A percentile compares a stretch with the other conserved stretches of the same genome.
Conservation (phyloP, 805 yeast species). For the Saturnispora ahearnii region DNA sequence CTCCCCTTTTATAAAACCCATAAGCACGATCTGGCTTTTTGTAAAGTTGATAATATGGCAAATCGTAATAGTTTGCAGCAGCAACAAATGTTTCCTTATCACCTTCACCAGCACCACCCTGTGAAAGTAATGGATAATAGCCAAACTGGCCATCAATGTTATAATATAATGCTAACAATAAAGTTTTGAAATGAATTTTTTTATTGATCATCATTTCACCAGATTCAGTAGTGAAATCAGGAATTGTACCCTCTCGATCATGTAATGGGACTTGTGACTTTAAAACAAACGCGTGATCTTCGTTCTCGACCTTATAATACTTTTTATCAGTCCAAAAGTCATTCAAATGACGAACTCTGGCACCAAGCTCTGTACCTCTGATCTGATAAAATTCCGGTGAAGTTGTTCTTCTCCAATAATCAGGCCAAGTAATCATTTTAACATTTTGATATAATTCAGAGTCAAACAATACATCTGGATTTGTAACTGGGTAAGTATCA, state of each 20-base stretch:
- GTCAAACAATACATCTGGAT: slow-evolving; percentile 42
- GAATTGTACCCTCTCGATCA: slow-evolving; percentile 51
- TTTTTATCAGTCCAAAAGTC: slow-evolving; percentile 19
- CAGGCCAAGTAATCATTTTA: slow-evolving; percentile 63
- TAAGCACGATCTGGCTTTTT: slow-evolving; percentile 16
- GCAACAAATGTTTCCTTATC: slow-evolving; percentile 74
- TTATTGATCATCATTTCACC: slow-evolving; percentile 57
- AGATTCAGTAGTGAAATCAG: slow-evolving; percentile 55
- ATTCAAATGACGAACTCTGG: slow-evolving; percentile 28
- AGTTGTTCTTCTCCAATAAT: slow-evolving; percentile 62
- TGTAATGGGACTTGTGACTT: slow-evolving; percentile 34
- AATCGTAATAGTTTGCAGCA: slow-evolving; percentile 45
- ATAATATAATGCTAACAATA: slow-evolving; percentile 49
- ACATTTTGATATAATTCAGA: slow-evolving; percentile 34
- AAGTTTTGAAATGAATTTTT: slow-evolving; percentile 42
- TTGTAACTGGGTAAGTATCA: slow-evolving; percentile 37
- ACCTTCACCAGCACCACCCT: slow-evolving; percentile 67
- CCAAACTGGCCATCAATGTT: slow-evolving; percentile 53
- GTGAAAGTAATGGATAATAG: slow-evolving; percentile 48
- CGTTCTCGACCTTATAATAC: slow-evolving; percentile 12
- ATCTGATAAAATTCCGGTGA: slow-evolving; percentile 51
- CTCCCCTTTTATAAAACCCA: slow-evolving; percentile 13
- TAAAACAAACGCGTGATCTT: slow-evolving; percentile 20
- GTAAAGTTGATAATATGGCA: slow-evolving; percentile 46
- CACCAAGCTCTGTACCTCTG: slow-evolving; percentile 33